Percentiles rank a stretch among this genome's conserved stretches.
phyloP scores from a whole-genome alignment of 1,139 yeast genomes.

The Debaryomyces psychrophilus region DNA sequence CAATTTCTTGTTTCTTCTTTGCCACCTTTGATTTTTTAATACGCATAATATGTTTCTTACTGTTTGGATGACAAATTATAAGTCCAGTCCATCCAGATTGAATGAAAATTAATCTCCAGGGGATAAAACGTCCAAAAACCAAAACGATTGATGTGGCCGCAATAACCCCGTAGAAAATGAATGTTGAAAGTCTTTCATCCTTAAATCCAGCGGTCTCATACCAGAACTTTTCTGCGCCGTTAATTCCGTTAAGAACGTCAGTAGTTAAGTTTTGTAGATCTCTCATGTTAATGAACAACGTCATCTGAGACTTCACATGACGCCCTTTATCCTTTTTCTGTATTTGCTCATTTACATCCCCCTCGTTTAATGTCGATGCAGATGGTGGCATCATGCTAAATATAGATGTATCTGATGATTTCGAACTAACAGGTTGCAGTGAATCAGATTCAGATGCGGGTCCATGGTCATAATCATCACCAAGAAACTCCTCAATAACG shows the following conservation, averaged over 20 bases:
- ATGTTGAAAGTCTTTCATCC: conserved; percentile 69
- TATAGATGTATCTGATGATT: conserved; percentile 25
- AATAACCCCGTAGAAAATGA: conserved; percentile 47
- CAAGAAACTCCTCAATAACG: conserved; percentile 40
- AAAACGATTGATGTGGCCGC: conserved; percentile 40
- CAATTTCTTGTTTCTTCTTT: conserved; percentile 13
- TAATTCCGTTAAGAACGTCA: conserved; percentile 54
- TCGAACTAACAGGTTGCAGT: conserved; percentile 21
- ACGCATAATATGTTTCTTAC: conserved; percentile 37
- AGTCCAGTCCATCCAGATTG: conserved; percentile 56
- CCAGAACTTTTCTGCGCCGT: conserved; percentile 57
- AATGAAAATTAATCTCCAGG: conserved; percentile 64
- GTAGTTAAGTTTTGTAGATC: conserved; percentile 67
- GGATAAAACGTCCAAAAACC: conserved; percentile 63
- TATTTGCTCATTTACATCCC: conserved; percentile 3
- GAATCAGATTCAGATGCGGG: conserved; percentile 11
- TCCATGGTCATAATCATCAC: conserved; percentile 12
- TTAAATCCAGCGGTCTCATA: conserved; percentile 71
- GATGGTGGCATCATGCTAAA: conserved; percentile 15
- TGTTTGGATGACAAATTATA: conserved; percentile 59
- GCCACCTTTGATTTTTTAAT: conserved; percentile 13
- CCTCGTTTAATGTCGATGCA: conserved; percentile 1
- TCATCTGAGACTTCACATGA: conserved; percentile 41
- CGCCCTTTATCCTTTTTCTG: conserved; percentile 25
- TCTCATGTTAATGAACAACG: conserved; percentile 56